phyloP scores from a whole-genome alignment of 2,329 filamentous ascomycete species.

The Escovopsis sp. region DNA sequence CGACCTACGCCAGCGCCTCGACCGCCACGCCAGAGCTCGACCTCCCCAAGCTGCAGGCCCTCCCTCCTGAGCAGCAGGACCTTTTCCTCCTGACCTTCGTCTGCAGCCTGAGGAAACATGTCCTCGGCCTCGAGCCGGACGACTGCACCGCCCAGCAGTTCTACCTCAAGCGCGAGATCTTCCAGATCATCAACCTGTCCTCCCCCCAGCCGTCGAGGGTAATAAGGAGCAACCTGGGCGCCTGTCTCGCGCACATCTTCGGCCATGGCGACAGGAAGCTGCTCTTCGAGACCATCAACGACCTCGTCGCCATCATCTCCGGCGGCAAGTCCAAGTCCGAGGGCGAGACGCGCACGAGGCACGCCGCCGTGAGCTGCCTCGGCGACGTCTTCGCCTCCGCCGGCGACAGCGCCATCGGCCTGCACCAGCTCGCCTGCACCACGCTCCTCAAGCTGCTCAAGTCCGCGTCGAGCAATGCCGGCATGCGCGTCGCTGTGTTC shows the following conservation, averaged over 20 bases:
- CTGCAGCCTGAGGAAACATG: constrained; percentile 67
- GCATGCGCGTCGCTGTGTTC: constrained; percentile 65
- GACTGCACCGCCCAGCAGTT: constrained; percentile 80
- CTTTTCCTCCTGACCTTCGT: constrained; percentile 85
- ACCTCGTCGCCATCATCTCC: constrained; percentile 59
- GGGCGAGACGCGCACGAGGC: constrained; percentile 61
- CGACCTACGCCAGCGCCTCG: constrained; percentile 21
- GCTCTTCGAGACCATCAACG: constrained; percentile 87
- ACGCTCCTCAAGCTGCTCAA: constrained; percentile 69
- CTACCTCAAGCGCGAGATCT: constrained; percentile 83
- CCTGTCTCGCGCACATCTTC: constrained; percentile 71
- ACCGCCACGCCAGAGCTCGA: constrained; percentile 65
- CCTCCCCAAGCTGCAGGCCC: constrained; percentile 69
- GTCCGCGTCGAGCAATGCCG: constrained; percentile 61
- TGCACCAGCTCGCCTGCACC: constrained; percentile 60
- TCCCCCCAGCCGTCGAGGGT: constrained; percentile 75
- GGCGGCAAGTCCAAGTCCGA: constrained; percentile 61
- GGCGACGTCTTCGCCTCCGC: constrained; percentile 84
- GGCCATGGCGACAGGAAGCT: constrained; percentile 76
- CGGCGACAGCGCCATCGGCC: constrained; percentile 77
- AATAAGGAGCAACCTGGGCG: constrained; percentile 76
- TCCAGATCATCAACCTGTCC: constrained; percentile 79
- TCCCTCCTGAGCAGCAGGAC: constrained; percentile 90
- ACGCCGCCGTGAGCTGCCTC: constrained; percentile 75
- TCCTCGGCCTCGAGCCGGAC: constrained; percentile 56